These are phyloP conservation scores for Lodderomyces parapsilosis DNA, from an alignment of 1,139 yeast genomes.

Conservation along the genomic window DNA sequence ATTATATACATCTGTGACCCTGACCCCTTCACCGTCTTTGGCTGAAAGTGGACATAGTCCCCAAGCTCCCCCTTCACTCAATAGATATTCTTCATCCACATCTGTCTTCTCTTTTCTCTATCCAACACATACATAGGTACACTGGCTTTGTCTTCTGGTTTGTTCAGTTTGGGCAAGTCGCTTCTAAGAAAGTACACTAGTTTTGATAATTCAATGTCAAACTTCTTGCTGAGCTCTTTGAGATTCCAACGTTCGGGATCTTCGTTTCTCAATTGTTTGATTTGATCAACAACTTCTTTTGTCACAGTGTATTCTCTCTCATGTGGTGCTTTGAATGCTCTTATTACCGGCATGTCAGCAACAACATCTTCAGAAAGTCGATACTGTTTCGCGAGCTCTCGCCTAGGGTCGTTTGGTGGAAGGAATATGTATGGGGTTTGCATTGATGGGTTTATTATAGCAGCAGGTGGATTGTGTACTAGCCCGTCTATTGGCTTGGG, in stretches of 20 bases:
- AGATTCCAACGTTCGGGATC: constrained; percentile 71
- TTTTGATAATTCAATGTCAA: constrained; percentile 26
- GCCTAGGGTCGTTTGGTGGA: constrained; percentile 64
- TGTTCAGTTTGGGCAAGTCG: constrained; percentile 5
- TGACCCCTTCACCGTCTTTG: not conserved
- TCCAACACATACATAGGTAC: constrained; percentile 24
- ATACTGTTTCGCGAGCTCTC: constrained; percentile 27
- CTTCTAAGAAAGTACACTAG: constrained; percentile 17
- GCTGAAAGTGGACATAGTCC: constrained; percentile 4
- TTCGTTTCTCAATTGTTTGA: constrained; percentile 55
- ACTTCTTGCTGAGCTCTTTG: constrained; percentile 64
- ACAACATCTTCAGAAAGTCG: constrained; percentile 31
- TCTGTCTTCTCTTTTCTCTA: constrained; percentile 53
- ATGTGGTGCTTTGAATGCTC: constrained; percentile 30
- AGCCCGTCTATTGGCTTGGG: constrained; percentile 41
- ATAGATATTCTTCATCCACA: constrained; percentile 64
- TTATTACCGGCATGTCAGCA: constrained; percentile 54
- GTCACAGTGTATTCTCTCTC: constrained; percentile 57
- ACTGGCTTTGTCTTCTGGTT: constrained; percentile 2
- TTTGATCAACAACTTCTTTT: constrained; percentile 59
- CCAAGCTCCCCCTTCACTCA: constrained; percentile 10
- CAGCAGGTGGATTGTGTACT: constrained; percentile 39
- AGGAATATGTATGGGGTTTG: constrained; percentile 72
- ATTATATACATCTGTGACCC: not conserved
- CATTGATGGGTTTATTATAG: constrained; percentile 24